Evolutionary conservation across 2,329 filamentous ascomycete species (phyloP), one percentile per base, ranked within the genome.

Genomic region (Xylariaceae sp.): DNA sequence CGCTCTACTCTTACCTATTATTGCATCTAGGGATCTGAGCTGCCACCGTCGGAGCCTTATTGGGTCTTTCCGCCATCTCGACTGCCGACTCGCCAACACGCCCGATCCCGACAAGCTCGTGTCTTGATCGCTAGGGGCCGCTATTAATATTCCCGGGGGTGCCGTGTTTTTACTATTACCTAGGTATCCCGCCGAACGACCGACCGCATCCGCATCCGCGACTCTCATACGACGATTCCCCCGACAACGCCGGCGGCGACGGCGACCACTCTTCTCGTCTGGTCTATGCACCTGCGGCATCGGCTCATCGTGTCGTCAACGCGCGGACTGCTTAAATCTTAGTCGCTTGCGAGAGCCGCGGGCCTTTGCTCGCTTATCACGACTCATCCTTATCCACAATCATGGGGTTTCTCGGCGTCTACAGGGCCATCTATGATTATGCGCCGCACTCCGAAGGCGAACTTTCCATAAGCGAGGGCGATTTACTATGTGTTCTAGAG

Each of bases 321-420:
- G 32, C n/a, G 22, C 30, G 32, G 19, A 30, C 26, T 26, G 8
- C 30, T 30, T 22, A 13, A 13, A 40, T 26, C 18, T 40, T 13
- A 10, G 32, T 32, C 19, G 32, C 26, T 45, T 47, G 22, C 30
- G 19, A 32, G 47, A 26, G 39, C 15, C 41, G 21, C 13, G 41
- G 41, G 22, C 16, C 37, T 29, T 48, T 30, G 15, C 49, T 39
- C 12, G 29, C 22, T 22, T 12, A 36, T 49, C 36, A 43, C 44
- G n/a, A 54, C 32, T 40, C 43, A 50, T 47, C 34, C 51, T 46
- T 30, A 39, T 42, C 54, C 49, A 49, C 51, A 51, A 67, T 66
- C 61, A 96, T 96, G 92, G 90, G 88, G 61, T 97, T 97, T 77
- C 75, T 95, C 67, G 92, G 90, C 65, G 85, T 97, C 62, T 96